phyloP scores from a whole-genome alignment of 352 stramenopile species.

The Phytophthora ohioensis region DNA sequence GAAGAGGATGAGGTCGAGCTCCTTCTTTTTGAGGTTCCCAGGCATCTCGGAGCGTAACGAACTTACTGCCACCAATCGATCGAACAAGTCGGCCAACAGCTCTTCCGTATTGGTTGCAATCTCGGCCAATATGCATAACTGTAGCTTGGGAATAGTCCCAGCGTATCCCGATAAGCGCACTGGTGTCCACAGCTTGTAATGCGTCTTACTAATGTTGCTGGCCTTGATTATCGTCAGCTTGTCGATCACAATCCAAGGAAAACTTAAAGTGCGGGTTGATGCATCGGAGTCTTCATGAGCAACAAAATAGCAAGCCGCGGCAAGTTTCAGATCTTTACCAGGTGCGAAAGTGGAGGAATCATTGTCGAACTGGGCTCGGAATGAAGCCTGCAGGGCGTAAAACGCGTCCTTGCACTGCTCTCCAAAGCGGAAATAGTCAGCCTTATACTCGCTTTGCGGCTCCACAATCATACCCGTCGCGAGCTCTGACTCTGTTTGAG shows the following conservation, averaged over 20 bases:
- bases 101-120: conserved; percentile 58
- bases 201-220: conserved; percentile 10
- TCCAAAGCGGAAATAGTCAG: conserved; percentile 83
- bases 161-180: conserved; percentile 32
- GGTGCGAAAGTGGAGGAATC: conserved; percentile 26
- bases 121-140: conserved; percentile 68
- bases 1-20: conserved; percentile 66
- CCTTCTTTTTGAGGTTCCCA: conserved; percentile 47
- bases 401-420: conserved; percentile 78
- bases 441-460: conserved; percentile 61
- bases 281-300: conserved; percentile 58
- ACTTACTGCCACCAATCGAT: conserved; percentile 66
- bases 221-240: conserved; percentile 58
- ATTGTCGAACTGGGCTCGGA: conserved; percentile 57
- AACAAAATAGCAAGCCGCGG: conserved; percentile 77
- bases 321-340: conserved; percentile 49
- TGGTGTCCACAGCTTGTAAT: conserved; percentile 40
- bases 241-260: conserved; percentile 78
- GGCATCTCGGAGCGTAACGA: conserved; percentile 51
- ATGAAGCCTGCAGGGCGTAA: conserved; percentile 53
- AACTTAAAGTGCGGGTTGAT: conserved; percentile 58
- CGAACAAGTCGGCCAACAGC: conserved; percentile 68
- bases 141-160: conserved; percentile 60
- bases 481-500: conserved; percentile 69
- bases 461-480: conserved; percentile 81